Evolutionary conservation across 495 filamentous ascomycete genomes (phyloP), one percentile per base, ranked within the genome.

Genomic region (Penicillium canariense): DNA sequence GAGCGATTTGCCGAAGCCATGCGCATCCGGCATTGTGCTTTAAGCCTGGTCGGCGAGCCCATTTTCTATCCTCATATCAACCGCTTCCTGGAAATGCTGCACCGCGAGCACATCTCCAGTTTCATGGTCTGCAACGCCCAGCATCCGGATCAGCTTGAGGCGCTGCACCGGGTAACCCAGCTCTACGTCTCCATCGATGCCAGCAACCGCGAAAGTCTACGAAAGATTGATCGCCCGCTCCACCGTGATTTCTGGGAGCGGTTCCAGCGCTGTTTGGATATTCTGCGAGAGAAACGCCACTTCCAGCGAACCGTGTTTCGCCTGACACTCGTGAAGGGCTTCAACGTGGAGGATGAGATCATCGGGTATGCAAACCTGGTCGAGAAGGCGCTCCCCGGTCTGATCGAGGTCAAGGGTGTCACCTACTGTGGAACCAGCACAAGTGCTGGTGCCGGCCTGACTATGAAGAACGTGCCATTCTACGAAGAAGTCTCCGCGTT

Each of bases 1-100:
- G 93, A 96, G 69, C 81, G 93, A 12, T 97, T 96, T 63, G 85
- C 84, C 4, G 93, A 97, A 70, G 93, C 92, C 0, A 92, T 96
- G 87, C 81, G 84, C 25, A 95, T 97, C 56, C 81, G 89, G 2
- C 93, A 97, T 69, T 97, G 93, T 68, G 93, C 93, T 0, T 76
- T 97, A 18, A 87, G 83, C 63, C 78, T 97, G 38, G 93, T 97
- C 32, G 93, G 93, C 52, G 93, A 97, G 67, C 93, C 93, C 5
- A 96, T 97, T 58, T 97, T 97, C 79, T 97, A 97, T 68, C 93
- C 93, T 18, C 86, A 93, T 69, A 97, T 97, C 75, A 97, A 97
- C 70, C 86, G 87, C 56, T 91, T 97, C 65, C 68, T 93, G 1
- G 80, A 77, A 35, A 75, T 96, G 73, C 76, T 97, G 53, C 93